These are phyloP conservation scores for Sideroxylon spinosum DNA, from an alignment of 179 eudicot species.

Conservation along the genomic window DNA sequence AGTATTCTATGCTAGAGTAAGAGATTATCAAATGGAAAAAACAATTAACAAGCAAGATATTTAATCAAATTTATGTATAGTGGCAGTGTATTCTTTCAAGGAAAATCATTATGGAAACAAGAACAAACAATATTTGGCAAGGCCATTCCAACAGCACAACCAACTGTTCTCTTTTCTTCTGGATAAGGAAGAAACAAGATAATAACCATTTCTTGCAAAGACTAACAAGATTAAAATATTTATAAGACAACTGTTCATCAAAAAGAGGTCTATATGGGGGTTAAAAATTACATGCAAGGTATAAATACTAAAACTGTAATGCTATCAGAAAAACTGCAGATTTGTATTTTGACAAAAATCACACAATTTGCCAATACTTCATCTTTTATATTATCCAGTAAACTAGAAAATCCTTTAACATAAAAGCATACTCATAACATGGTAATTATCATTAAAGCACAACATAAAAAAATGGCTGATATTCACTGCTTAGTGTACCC, in stretches of 20 bases:
- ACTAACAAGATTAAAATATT: background rate
- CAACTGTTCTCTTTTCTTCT: background rate
- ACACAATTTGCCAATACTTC: background rate
- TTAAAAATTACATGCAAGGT: background rate
- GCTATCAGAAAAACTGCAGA: background rate
- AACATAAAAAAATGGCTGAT: background rate
- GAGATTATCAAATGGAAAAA: background rate
- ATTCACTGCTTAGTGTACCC: background rate
- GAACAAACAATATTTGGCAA: background rate
- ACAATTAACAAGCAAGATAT: background rate
- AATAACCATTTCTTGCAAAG: background rate
- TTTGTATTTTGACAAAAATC: background rate
- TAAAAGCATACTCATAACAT: background rate
- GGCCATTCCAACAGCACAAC: background rate
- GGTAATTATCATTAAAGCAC: background rate
- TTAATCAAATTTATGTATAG: background rate
- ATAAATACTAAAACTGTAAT: background rate
- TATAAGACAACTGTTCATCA: background rate
- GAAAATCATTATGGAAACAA: background rate
- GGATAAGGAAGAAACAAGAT: background rate
- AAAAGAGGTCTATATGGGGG: background rate
- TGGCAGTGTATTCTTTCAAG: background rate
- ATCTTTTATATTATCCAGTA: background rate
- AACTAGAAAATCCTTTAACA: background rate
- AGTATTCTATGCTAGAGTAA: background rate